Evolutionary conservation across 805 yeast genomes (phyloP).

Genomic region (Yarrowia sp.): DNA sequence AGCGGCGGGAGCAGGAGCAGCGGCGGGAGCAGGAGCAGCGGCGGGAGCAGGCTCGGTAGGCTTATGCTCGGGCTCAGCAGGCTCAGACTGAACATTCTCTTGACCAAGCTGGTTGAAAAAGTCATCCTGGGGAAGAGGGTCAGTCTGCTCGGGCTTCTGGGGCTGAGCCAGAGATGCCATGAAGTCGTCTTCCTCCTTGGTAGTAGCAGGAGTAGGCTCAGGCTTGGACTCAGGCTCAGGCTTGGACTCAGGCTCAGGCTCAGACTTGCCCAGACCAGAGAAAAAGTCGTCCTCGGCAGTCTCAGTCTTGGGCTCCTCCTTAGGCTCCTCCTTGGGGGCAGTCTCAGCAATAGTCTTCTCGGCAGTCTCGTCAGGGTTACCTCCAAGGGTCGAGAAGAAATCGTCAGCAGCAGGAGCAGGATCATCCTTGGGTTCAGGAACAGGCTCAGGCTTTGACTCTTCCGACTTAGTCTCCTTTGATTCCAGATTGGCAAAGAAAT

Average conservation of each 20-base stretch:
- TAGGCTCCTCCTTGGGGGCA: not conserved
- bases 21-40: not conserved
- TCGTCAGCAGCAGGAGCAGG: constrained; percentile 37
- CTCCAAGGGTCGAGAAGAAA: constrained; percentile 36
- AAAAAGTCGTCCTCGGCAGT: constrained; percentile 39
- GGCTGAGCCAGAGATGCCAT: constrained; percentile 33
- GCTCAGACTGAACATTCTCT: not conserved
- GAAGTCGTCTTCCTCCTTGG: constrained; percentile 20
- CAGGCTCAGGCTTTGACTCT: constrained; percentile 10
- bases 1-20: not conserved
- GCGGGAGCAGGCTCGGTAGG: not conserved
- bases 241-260: not conserved
- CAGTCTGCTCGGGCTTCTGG: constrained; percentile 31
- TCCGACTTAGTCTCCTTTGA: not conserved
- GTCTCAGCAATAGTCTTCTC: constrained; percentile 13
- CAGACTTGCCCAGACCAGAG: constrained; percentile 25
- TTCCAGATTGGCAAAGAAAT: not conserved
- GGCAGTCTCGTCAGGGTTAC: constrained; percentile 1
- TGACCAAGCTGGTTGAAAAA: constrained; percentile 14
- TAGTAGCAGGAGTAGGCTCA: constrained; percentile 10
- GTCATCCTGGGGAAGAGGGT: constrained; percentile 17
- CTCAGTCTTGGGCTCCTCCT: constrained; percentile 1
- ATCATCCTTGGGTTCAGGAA: constrained; percentile 1
- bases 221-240: constrained; percentile 33
- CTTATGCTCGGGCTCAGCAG: not conserved